phyloP scores from a whole-genome alignment of 805 yeast species.

The Metschnikowia cerradonensis region DNA sequence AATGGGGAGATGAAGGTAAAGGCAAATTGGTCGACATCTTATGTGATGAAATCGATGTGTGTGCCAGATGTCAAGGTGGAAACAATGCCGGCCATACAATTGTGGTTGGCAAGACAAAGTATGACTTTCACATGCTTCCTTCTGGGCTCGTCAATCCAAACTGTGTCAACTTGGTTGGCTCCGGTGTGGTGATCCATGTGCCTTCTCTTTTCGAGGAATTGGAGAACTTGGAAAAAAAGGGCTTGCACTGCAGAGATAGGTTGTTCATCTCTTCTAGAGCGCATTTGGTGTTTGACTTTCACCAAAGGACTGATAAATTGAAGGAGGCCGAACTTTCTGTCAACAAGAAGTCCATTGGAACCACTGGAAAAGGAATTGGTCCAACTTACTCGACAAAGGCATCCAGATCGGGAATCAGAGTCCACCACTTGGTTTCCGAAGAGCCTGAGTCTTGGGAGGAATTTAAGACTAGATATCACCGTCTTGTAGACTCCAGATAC shows the following conservation, averaged over 20 bases:
- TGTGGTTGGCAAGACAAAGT: slow-evolving; percentile 81
- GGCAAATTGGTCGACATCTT: slow-evolving; percentile 94
- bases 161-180: slow-evolving; percentile 85
- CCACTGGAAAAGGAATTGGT: slow-evolving; percentile 98
- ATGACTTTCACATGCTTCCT: slow-evolving; percentile 98
- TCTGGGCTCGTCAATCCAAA: slow-evolving; percentile 95
- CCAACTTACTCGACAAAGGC: slow-evolving; percentile 98
- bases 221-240: slow-evolving; percentile 75
- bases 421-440: slow-evolving; percentile 88
- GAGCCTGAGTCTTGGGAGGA: slow-evolving; percentile 92
- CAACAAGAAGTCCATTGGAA: slow-evolving; percentile 86
- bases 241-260: slow-evolving; percentile 69
- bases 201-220: slow-evolving; percentile 91
- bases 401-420: slow-evolving; percentile 93
- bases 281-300: slow-evolving; percentile 95
- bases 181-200: slow-evolving; percentile 94
- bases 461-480: slow-evolving; percentile 71
- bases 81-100: slow-evolving; percentile 99
- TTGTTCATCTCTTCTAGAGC: slow-evolving; percentile 90
- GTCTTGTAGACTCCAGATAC: slow-evolving; percentile 75
- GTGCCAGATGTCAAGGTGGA: slow-evolving; percentile 98
- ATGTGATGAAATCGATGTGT: slow-evolving; percentile 92
- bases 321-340: slow-evolving; percentile 85
- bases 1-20: slow-evolving; percentile 99
- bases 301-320: slow-evolving; percentile 92